Base-by-base conservation (phyloP, 108 stramenopile genomes). In the Cyclotella kingstonii region DNA sequence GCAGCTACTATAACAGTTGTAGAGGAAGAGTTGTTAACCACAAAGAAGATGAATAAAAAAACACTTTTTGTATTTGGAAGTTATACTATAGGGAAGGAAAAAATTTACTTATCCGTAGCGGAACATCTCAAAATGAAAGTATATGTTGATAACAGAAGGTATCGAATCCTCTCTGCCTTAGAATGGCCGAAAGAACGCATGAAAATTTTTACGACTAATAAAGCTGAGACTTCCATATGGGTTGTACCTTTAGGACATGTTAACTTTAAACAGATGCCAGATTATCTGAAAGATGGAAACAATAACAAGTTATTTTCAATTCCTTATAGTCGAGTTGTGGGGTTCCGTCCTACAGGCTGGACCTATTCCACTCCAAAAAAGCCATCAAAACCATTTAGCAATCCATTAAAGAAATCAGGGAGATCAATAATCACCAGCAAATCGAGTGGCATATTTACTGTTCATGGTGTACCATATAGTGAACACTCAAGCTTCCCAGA, bases 61-160 rank as follows among this genome's bases (percentile, higher is more conserved):
- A 81, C 86, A 3, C 73, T 97, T 0, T 80, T 94, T 49, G 54
- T 95, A n/a, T 94, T 97, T 58, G 96, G 96, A 5, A 83, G 89
- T 11, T 97, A 97, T 61, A 92, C 91, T 0, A 95, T 97, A 31
- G 96, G 96, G 18, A 97, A 97, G 64, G 96, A 97, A 57, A 75
- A 73, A 42, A 90, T 95, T n/a, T 93, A 87, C 48, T 48, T 92
- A 27, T 78, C 90, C 7, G 91, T 95, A 22, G 96, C 96, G 1
- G 70, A 78, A 57, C 60, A 61, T 36, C 72, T 79, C 30, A 62
- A 65, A 36, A 50, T 63, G 47, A 91, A 86, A 52, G 87, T 95
- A 2, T 91, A 85, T 60, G 94, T 95, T n/a, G 93, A 94, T 57
- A 74, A 51, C 9, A 57, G 77, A 18, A 70, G 93, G 45, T 84